These are phyloP conservation scores for Somion occarium DNA, from an alignment of 1,284 basidiomycete species.

Conservation along the genomic window DNA sequence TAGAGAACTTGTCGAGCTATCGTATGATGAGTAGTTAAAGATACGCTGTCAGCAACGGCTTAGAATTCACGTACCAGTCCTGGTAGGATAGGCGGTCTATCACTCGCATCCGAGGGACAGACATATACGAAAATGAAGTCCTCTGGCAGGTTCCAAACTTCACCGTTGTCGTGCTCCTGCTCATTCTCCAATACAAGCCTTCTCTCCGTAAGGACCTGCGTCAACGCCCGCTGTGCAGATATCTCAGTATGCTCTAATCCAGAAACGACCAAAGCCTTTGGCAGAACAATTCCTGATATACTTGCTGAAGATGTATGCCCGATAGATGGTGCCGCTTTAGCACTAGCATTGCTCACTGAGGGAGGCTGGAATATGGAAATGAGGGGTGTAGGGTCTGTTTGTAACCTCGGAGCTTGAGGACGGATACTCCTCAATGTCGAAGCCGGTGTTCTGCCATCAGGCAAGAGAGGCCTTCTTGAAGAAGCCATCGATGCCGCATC, in stretches of 20 bases:
- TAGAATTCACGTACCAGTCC: slow-evolving; percentile 46
- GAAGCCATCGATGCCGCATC: slow-evolving; percentile 24
- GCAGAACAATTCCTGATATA: slow-evolving; percentile 31
- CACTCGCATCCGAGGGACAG: slow-evolving; percentile 54
- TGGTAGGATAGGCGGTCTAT: slow-evolving; percentile 60
- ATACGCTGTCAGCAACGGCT: not conserved
- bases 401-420: slow-evolving; percentile 16
- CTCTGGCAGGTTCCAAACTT: slow-evolving; percentile 57
- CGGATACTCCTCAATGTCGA: slow-evolving; percentile 23
- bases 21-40: slow-evolving; percentile 5
- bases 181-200: slow-evolving; percentile 38
- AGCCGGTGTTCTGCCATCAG: slow-evolving; percentile 10
- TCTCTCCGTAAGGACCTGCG: slow-evolving; percentile 47
- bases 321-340: not conserved
- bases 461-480: slow-evolving; percentile 20
- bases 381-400: slow-evolving; percentile 23
- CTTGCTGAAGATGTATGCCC: slow-evolving; percentile 13
- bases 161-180: slow-evolving; percentile 22
- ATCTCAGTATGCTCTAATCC: slow-evolving; percentile 58
- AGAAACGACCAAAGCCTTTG: slow-evolving; percentile 63
- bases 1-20: slow-evolving; percentile 73
- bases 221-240: slow-evolving; percentile 55
- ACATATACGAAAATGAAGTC: slow-evolving; percentile 72
- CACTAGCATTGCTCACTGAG: not conserved
- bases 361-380: slow-evolving; percentile 7